These are phyloP conservation scores for Rhodamnia rubescens DNA, from an alignment of 345 rosid species.

Conservation along the genomic window DNA sequence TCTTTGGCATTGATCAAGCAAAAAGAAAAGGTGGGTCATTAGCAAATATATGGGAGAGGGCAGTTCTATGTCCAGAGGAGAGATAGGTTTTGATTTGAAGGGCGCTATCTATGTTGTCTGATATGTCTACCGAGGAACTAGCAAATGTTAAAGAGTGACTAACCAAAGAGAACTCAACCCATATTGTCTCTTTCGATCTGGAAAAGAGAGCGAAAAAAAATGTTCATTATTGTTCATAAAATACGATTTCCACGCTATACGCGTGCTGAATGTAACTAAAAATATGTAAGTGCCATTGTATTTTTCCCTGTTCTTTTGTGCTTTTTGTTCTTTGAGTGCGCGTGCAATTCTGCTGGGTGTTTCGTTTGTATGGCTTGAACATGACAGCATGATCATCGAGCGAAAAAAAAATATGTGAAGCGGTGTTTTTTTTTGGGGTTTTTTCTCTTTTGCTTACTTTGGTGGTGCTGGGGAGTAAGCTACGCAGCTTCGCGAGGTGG, in stretches of 20 bases:
- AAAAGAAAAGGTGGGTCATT: neutral
- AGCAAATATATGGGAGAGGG: neutral
- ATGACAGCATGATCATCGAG: neutral
- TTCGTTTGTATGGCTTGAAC: neutral
- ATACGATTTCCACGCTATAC: neutral
- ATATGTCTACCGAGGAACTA: neutral
- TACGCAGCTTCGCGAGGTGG: slow-evolving; percentile 90
- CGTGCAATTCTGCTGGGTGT: neutral
- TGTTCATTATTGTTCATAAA: neutral
- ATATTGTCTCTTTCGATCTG: neutral
- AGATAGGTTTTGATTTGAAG: neutral
- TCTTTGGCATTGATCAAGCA: neutral
- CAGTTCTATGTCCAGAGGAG: neutral
- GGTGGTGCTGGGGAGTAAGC: slow-evolving; percentile 89
- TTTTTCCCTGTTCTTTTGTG: neutral
- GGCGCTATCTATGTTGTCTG: neutral
- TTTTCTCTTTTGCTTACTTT: slow-evolving; percentile 49
- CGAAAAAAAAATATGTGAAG: neutral
- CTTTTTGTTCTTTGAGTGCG: neutral
- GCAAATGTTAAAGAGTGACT: neutral
- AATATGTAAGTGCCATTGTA: neutral
- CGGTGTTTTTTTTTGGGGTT: neutral
- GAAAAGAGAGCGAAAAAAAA: neutral
- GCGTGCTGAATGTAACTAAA: neutral
- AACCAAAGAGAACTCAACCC: neutral